These are phyloP conservation scores for Coniochaeta sp. DNA, from an alignment of 2,329 filamentous ascomycete genomes.

Conservation along the genomic window DNA sequence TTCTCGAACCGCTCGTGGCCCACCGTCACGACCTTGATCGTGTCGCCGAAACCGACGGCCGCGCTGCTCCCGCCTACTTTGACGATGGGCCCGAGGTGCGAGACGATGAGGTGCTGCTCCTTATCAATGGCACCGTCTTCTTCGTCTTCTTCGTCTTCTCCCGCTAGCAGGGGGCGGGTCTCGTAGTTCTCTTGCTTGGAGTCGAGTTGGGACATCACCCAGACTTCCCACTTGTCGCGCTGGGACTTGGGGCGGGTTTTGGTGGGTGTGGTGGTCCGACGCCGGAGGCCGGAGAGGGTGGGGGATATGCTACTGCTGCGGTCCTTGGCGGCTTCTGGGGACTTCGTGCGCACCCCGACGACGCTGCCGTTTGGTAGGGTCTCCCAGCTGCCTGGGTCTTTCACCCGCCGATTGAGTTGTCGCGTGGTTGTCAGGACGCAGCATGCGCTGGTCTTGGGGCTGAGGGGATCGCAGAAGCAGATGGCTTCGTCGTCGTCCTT, in stretches of 20 bases:
- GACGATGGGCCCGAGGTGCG: slow-evolving; percentile 57
- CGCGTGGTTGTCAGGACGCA: slow-evolving; percentile 45
- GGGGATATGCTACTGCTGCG: slow-evolving; percentile 4
- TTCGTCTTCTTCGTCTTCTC: slow-evolving; percentile 19
- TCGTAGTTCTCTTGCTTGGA: slow-evolving; percentile 38
- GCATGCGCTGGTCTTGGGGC: slow-evolving; percentile 32
- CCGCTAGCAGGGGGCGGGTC: slow-evolving; percentile 32
- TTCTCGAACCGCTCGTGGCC: slow-evolving; percentile 58
- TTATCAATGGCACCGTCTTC: slow-evolving; percentile 2
- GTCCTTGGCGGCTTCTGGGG: slow-evolving; percentile 5
- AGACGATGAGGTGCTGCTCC: slow-evolving; percentile 58
- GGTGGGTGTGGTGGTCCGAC: neutral
- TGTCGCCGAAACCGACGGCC: slow-evolving; percentile 65
- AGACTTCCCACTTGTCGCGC: slow-evolving; percentile 42
- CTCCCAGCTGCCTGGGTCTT: slow-evolving; percentile 61
- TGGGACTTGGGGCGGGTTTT: neutral
- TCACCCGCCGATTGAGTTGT: slow-evolving; percentile 44
- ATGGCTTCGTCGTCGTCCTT: slow-evolving; percentile 47
- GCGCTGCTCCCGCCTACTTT: slow-evolving; percentile 57
- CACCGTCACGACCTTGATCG: slow-evolving; percentile 62
- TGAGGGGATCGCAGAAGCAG: slow-evolving; percentile 42
- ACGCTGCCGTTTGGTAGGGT: slow-evolving; percentile 52
- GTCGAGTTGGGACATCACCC: slow-evolving; percentile 42
- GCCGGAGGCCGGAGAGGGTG: neutral
- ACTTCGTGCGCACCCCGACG: slow-evolving; percentile 50